Conservation (phyloP, 2,329 filamentous ascomycete genomes). For the Chaetomium globosum region DNA sequence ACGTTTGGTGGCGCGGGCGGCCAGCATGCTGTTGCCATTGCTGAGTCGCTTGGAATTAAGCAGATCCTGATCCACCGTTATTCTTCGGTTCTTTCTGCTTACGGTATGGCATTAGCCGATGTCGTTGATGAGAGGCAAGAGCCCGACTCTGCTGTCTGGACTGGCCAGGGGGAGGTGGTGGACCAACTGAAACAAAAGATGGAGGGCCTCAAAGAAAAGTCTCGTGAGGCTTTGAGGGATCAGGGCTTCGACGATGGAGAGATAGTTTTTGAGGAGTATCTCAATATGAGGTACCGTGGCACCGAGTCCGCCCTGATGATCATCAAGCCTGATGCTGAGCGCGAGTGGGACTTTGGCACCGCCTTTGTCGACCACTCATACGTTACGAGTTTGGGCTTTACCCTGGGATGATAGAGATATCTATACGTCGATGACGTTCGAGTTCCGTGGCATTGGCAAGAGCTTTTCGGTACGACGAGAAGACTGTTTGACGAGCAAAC, state of each 20-base stretch:
- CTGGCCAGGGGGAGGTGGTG: conserved; percentile 59
- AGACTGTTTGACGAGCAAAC: conserved; percentile 87
- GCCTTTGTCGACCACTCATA: conserved; percentile 86
- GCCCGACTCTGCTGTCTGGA: conserved; percentile 66
- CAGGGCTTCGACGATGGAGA: conserved; percentile 78
- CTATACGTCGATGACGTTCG: conserved; percentile 88
- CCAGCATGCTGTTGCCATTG: conserved; percentile 90
- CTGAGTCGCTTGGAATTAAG: conserved; percentile 77
- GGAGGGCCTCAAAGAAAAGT: conserved; percentile 76
- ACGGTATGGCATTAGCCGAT: conserved; percentile 90
- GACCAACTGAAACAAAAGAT: conserved; percentile 72
- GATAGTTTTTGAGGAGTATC: conserved; percentile 85
- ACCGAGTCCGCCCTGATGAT: conserved; percentile 93
- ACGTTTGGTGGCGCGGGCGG: conserved; percentile 92
- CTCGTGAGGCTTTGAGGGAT: conserved; percentile 64
- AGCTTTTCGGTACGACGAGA: conserved; percentile 77
- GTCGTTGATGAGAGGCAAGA: conserved; percentile 91
- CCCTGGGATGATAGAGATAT: conserved; percentile 78
- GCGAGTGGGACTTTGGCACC: conserved; percentile 78
- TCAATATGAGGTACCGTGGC: conserved; percentile 90
- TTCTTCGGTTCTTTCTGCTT: conserved; percentile 85
- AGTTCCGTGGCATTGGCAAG: conserved; percentile 85
- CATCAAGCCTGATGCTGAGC: conserved; percentile 63
- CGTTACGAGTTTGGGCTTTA: conserved; percentile 94
- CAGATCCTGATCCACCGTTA: conserved; percentile 87